A percentile compares a stretch with the other conserved stretches of the same genome.
These are phyloP conservation scores for Acacia confusa DNA, from an alignment of 306 rosid genomes.

Conservation along the genomic window DNA sequence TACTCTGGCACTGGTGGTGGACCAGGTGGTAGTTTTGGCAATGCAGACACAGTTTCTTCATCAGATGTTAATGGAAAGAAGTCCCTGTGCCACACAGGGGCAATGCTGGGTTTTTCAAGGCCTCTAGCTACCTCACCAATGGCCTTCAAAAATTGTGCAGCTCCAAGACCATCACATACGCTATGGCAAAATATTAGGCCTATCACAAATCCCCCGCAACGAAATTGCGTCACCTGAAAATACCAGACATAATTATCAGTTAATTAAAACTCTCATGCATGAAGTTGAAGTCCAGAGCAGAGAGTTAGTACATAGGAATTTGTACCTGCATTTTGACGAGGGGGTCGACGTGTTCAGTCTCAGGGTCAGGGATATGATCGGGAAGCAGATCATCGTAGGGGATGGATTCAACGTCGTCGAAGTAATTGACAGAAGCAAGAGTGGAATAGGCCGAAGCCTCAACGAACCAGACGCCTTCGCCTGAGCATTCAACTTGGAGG, in stretches of 20 bases:
- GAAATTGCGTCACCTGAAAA: constrained; percentile 68
- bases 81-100: constrained; percentile 67
- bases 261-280: not conserved
- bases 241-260: not conserved
- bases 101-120: constrained; percentile 35
- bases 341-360: constrained; percentile 35
- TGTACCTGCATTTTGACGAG: constrained; percentile 72
- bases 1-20: constrained; percentile 37
- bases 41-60: not conserved
- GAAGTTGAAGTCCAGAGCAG: not conserved
- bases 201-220: constrained; percentile 73
- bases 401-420: constrained; percentile 45
- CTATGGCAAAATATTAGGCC: constrained; percentile 74
- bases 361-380: constrained; percentile 35
- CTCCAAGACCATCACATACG: constrained; percentile 83
- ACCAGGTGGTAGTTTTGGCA: not conserved
- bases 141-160: constrained; percentile 81
- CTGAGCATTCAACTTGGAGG: constrained; percentile 56
- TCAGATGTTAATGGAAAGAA: constrained; percentile 36
- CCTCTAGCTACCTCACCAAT: constrained; percentile 71
- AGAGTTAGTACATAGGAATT: not conserved
- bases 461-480: constrained; percentile 63
- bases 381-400: constrained; percentile 61
- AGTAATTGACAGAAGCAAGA: constrained; percentile 50
- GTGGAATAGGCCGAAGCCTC: constrained; percentile 56